These are phyloP conservation scores for Cladosporium sphaerospermum DNA, from an alignment of 2,329 filamentous ascomycete species.

Conservation along the genomic window DNA sequence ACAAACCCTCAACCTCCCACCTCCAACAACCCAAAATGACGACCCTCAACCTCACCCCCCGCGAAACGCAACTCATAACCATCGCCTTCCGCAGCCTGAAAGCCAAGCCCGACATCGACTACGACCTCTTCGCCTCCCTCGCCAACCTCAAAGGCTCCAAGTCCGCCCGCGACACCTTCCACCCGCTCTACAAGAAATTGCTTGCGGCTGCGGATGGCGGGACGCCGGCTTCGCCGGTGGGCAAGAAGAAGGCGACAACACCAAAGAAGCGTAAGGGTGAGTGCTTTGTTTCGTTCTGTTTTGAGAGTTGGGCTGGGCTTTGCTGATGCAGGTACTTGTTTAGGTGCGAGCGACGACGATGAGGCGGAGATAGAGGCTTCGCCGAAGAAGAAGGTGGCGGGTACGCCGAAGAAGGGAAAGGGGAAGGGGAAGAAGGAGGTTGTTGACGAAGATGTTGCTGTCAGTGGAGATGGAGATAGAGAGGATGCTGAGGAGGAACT, in stretches of 20 bases:
- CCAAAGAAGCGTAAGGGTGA: background rate
- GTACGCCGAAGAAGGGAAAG: background rate
- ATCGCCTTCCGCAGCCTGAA: constrained; percentile 6
- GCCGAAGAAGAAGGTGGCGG: background rate
- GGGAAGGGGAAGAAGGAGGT: background rate
- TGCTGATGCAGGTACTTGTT: too few species aligned
- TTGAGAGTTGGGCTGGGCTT: too few species aligned
- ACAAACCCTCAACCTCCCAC: background rate
- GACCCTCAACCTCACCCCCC: background rate
- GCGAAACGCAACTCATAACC: background rate
- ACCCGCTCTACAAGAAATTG: constrained; percentile 4
- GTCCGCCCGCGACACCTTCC: constrained; percentile 8
- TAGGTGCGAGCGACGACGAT: background rate
- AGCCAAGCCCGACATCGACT: constrained; percentile 3
- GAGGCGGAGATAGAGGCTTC: background rate
- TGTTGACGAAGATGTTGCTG: background rate
- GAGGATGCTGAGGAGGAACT: background rate
- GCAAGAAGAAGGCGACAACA: constrained; percentile 1
- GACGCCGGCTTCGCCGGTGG: background rate
- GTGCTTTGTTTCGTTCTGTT: too few species aligned
- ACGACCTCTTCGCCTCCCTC: constrained; percentile 2
- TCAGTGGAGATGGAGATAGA: background rate
- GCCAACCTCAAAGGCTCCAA: constrained; percentile 8
- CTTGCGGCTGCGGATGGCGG: background rate
- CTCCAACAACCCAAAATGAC: background rate